Evolutionary conservation across 768 basidiomycete genomes (phyloP).

Genomic region (Leccinum variicolor): DNA sequence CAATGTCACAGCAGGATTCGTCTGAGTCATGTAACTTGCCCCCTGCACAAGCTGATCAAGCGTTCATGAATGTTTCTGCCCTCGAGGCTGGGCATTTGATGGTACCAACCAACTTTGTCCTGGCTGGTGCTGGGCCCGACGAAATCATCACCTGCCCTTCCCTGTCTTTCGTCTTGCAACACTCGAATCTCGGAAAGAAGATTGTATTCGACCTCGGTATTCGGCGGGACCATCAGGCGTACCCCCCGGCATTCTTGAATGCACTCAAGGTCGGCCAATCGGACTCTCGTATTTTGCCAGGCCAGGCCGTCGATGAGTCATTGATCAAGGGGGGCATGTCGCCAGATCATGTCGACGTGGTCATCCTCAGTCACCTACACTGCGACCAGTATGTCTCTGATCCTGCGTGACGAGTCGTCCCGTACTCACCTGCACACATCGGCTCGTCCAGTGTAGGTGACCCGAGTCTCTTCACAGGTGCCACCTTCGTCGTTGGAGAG

Average conservation of each 20-base stretch:
- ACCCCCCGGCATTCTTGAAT: slow-evolving; percentile 32
- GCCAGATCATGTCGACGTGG: slow-evolving; percentile 40
- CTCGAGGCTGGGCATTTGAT: slow-evolving; percentile 45
- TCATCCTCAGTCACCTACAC: slow-evolving; percentile 51
- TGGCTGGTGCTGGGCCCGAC: not conserved
- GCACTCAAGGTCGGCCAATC: slow-evolving; percentile 9
- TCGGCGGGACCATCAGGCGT: slow-evolving; percentile 42
- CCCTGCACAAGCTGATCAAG: slow-evolving; percentile 34
- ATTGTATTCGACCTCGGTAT: slow-evolving; percentile 56
- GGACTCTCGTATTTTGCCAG: not conserved
- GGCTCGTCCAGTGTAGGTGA: slow-evolving; percentile 36
- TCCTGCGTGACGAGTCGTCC: not conserved
- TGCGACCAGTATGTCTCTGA: slow-evolving; percentile 36
- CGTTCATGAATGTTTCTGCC: slow-evolving; percentile 53
- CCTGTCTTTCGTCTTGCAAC: slow-evolving; percentile 48
- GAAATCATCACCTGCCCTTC: not conserved
- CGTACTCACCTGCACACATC: not conserved
- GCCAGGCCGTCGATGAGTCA: slow-evolving; percentile 42
- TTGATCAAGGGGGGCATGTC: slow-evolving; percentile 45
- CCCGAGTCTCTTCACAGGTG: slow-evolving; percentile 38
- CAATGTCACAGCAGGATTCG: not conserved
- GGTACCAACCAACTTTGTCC: not conserved
- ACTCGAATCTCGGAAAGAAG: slow-evolving; percentile 37
- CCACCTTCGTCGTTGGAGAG: slow-evolving; percentile 45
- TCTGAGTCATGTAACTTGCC: not conserved